Conservation (phyloP, 1,284 basidiomycete genomes). For the Fomitopsis palustris region DNA sequence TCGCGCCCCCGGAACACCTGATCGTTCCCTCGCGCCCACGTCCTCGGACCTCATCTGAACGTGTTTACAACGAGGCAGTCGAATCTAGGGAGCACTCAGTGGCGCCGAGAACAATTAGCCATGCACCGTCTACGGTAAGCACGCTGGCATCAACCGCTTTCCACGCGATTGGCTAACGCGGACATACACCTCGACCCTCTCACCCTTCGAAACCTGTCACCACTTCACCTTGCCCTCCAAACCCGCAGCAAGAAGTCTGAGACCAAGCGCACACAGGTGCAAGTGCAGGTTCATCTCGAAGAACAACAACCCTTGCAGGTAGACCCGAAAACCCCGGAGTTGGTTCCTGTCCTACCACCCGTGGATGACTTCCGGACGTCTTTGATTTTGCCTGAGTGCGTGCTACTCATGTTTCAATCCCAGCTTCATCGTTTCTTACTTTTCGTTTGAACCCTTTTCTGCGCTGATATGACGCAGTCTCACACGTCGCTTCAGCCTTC, state of each 20-base stretch:
- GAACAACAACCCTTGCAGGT: constrained; percentile 13
- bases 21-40: constrained; percentile 10
- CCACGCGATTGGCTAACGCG: background rate
- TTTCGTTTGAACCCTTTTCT: constrained; percentile 14
- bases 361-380: constrained; percentile 77
- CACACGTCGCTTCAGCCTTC: constrained; percentile 73
- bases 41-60: constrained; percentile 36
- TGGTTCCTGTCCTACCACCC: constrained; percentile 56
- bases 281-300: constrained; percentile 16
- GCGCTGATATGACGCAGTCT: constrained; percentile 47
- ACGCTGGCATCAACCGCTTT: constrained; percentile 6
- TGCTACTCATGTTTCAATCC: constrained; percentile 19
- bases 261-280: constrained; percentile 45
- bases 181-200: background rate
- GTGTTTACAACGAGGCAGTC: constrained; percentile 61
- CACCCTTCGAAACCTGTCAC: background rate
- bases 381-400: constrained; percentile 78
- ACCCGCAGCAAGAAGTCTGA: constrained; percentile 58
- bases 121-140: constrained; percentile 84
- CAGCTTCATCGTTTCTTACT: background rate
- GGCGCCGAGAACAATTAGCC: constrained; percentile 25
- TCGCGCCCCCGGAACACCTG: constrained; percentile 8
- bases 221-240: constrained; percentile 3
- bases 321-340: constrained; percentile 31
- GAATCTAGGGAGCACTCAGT: constrained; percentile 16